Conservation (phyloP, 257 asterid species). For the Cinchona pubescens region DNA sequence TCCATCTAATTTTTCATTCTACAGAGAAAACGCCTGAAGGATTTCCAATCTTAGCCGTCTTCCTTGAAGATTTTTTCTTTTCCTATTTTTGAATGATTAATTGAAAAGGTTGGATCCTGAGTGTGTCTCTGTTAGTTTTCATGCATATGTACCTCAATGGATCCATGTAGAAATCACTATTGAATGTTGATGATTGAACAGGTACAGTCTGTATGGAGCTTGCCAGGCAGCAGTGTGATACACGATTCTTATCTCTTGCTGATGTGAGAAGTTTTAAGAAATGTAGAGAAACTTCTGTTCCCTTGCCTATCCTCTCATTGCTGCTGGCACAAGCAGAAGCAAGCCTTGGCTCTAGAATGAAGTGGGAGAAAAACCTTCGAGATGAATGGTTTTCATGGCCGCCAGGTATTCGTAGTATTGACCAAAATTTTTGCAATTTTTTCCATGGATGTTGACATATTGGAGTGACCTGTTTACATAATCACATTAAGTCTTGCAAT, state of each 20-base stretch:
- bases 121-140: background rate
- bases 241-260: constrained; percentile 60
- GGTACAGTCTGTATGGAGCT: constrained; percentile 90
- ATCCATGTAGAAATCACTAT: background rate
- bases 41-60: background rate
- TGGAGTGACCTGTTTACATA: background rate
- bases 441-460: background rate
- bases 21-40: background rate
- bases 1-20: background rate
- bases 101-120: background rate
- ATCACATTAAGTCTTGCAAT: background rate
- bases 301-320: constrained; percentile 63
- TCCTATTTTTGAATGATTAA: background rate
- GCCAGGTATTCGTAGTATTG: constrained; percentile 38
- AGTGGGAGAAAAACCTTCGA: constrained; percentile 66
- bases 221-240: constrained; percentile 68
- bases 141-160: background rate
- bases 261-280: constrained; percentile 72
- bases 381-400: constrained; percentile 91
- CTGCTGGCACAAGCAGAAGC: constrained; percentile 92
- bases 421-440: background rate
- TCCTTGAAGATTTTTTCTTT: background rate
- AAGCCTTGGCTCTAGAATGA: constrained; percentile 67
- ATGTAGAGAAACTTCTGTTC: constrained; percentile 51
- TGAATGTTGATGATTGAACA: constrained; percentile 25